Conservation (phyloP, 805 yeast species). For the Blastobotrys robertii region DNA sequence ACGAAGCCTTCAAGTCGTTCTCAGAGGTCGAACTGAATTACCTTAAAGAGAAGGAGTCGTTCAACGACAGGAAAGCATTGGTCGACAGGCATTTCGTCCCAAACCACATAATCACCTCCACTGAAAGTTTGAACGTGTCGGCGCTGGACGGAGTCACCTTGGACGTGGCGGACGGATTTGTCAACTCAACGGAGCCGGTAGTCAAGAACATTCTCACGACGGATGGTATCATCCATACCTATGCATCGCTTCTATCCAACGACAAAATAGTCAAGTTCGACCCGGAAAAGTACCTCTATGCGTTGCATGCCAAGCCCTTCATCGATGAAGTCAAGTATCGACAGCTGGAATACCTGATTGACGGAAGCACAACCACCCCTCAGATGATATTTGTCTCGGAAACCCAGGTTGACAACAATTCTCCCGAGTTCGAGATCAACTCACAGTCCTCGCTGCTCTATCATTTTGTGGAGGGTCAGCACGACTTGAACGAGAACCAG, state of each 20-base stretch:
- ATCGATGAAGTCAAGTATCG: slow-evolving; percentile 64
- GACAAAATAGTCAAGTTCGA: slow-evolving; percentile 32
- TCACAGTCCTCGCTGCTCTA: slow-evolving; percentile 39
- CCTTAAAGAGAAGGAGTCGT: slow-evolving; percentile 18
- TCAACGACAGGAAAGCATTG: too few species aligned
- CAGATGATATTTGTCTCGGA: slow-evolving; percentile 56
- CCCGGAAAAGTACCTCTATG: slow-evolving; percentile 49
- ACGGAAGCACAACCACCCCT: slow-evolving; percentile 34
- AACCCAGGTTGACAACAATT: slow-evolving; percentile 2
- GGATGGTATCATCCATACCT: slow-evolving; percentile 43
- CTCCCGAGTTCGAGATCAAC: slow-evolving; percentile 18
- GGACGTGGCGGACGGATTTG: slow-evolving; percentile 36
- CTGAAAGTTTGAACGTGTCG: too few species aligned
- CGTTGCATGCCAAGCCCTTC: slow-evolving; percentile 49
- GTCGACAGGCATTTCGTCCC: too few species aligned
- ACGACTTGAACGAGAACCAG: slow-evolving; percentile 27
- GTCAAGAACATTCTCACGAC: slow-evolving; percentile 35
- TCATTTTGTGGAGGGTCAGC: slow-evolving; percentile 47
- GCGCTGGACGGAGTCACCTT: too few species aligned
- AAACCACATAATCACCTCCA: too few species aligned
- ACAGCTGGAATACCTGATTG: slow-evolving; percentile 45
- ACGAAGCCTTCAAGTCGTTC: slow-evolving; percentile 26
- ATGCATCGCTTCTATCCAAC: slow-evolving; percentile 26
- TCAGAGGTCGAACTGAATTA: slow-evolving; percentile 39
- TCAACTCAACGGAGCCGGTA: slow-evolving; percentile 23